A percentile compares a stretch with the other conserved stretches of the same genome.
These are phyloP conservation scores for Gremmenia infestans DNA, from an alignment of 2,329 filamentous ascomycete species.

Conservation along the genomic window DNA sequence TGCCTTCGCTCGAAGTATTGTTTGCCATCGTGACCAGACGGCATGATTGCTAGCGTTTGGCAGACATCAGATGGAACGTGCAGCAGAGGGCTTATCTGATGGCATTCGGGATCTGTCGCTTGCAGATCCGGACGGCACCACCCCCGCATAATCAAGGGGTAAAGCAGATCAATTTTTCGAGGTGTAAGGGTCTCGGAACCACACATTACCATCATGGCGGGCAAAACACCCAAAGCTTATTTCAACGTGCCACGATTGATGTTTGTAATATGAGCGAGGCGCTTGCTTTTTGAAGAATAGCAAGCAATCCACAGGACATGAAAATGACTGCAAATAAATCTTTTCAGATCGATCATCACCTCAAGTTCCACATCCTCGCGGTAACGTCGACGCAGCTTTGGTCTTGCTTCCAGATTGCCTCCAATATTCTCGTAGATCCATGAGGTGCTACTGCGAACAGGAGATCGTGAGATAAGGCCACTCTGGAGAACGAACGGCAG, in stretches of 20 bases:
- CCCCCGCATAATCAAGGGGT: conserved; percentile 1
- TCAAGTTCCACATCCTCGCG: no score
- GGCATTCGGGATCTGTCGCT: neutral
- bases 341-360: no score
- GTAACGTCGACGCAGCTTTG: no score
- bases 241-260: conserved; percentile 1
- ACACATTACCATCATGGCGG: neutral
- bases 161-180: neutral
- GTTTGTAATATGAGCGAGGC: neutral
- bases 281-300: neutral
- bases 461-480: neutral
- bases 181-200: neutral
- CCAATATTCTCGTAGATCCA: no score
- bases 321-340: neutral
- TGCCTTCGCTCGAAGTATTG: neutral
- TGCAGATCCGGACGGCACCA: neutral
- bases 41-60: neutral
- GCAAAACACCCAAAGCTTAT: conserved; percentile 3
- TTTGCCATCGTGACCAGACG: neutral
- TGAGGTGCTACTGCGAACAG: no score
- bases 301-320: neutral
- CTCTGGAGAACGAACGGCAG: neutral
- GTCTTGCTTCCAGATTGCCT: no score
- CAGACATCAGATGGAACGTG: neutral
- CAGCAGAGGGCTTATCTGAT: conserved; percentile 1